phyloP scores from a whole-genome alignment of 75 land plant species.

The Cupressus sempervirens region DNA sequence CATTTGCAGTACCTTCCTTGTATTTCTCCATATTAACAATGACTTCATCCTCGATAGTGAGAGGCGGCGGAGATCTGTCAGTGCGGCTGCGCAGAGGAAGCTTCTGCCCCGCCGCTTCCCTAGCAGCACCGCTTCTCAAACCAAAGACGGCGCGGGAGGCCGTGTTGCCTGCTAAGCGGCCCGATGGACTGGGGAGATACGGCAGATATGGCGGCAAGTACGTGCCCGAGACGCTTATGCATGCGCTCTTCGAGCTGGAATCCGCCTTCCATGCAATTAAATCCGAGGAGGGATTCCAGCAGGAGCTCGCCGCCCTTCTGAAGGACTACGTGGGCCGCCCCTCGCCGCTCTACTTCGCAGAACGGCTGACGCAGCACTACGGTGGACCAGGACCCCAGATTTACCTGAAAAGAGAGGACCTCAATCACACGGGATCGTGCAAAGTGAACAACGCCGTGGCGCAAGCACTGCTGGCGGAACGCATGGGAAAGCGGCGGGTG shows the following conservation, averaged over 20 bases:
- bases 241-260: conserved; percentile 56
- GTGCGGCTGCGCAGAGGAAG: too few relatives aligned
- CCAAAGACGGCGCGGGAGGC: too few relatives aligned
- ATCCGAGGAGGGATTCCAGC: conserved; percentile 38
- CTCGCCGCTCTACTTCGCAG: conserved; percentile 84
- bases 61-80: too few relatives aligned
- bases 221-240: conserved; percentile 78
- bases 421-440: conserved; percentile 84
- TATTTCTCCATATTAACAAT: too few relatives aligned
- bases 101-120: too few relatives aligned
- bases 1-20: too few relatives aligned
- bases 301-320: conserved; percentile 55
- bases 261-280: conserved; percentile 37
- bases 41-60: too few relatives aligned
- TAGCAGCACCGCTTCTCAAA: too few relatives aligned
- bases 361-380: conserved; percentile 73
- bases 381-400: conserved; percentile 69
- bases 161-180: conserved; percentile 8
- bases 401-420: conserved; percentile 85
- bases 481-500: conserved; percentile 62
- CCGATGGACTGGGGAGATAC: conserved; percentile 54
- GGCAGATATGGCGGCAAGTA: conserved; percentile 85
- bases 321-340: conserved; percentile 91
- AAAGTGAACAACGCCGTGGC: conserved; percentile 93
- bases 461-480: conserved; percentile 81